phyloP scores from a whole-genome alignment of 345 rosid species.

The Punica granatum region DNA sequence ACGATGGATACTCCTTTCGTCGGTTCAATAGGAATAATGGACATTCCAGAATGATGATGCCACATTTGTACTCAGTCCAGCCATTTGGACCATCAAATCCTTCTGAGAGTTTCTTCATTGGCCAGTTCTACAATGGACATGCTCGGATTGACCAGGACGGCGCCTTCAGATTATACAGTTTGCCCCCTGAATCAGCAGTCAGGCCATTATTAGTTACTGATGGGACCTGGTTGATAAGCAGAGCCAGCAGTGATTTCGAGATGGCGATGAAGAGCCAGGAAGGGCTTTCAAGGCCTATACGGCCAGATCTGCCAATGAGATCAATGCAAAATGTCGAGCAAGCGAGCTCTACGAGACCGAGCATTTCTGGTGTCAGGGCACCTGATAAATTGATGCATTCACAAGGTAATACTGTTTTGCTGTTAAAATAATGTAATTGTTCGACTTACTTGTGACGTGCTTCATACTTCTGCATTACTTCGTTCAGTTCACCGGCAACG shows the following conservation, averaged over 20 bases:
- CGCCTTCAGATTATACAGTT: conserved; percentile 2
- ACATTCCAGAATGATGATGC: conserved; percentile 9
- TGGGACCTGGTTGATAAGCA: conserved; percentile 14
- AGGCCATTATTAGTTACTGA: conserved; percentile 18
- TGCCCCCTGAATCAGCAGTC: background rate
- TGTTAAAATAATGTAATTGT: background rate
- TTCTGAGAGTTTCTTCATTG: conserved; percentile 3
- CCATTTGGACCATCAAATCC: conserved; percentile 11
- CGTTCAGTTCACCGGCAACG: background rate
- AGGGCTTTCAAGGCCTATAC: background rate
- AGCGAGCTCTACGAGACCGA: conserved; percentile 5
- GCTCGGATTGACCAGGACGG: conserved; percentile 13
- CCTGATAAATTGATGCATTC: conserved; percentile 8
- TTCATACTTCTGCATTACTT: background rate
- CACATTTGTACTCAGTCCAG: conserved; percentile 4
- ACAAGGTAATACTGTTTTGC: conserved; percentile 10
- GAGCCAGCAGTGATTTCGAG: conserved; percentile 7
- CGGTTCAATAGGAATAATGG: background rate
- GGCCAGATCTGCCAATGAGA: background rate
- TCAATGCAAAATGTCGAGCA: background rate
- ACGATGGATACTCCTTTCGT: conserved; percentile 6
- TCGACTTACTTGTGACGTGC: background rate
- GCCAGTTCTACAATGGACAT: conserved; percentile 10
- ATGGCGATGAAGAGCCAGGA: background rate
- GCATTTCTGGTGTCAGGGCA: background rate